phyloP scores from a whole-genome alignment of 2,329 filamentous ascomycete genomes.

The Periconia macrospinosa region DNA sequence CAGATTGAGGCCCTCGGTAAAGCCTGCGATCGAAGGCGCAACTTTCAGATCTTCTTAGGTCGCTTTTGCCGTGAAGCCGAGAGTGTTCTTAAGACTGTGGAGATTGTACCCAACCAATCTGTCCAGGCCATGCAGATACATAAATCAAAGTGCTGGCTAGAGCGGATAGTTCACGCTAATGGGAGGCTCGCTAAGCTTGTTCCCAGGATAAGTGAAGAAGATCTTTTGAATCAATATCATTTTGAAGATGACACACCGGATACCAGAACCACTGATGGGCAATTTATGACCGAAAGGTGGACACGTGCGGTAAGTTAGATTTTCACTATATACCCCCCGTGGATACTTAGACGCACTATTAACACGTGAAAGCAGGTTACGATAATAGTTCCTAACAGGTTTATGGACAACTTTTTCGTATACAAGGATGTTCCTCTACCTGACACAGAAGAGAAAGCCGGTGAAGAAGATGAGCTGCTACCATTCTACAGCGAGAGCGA shows the following conservation, averaged over 20 bases:
- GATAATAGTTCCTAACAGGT: conserved; percentile 1
- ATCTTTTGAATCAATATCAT: conserved; percentile 1
- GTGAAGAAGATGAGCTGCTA: neutral
- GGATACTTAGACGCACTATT: neutral
- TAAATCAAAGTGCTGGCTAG: no score
- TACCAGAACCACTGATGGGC: no score
- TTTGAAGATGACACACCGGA: conserved; percentile 1
- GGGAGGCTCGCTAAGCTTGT: neutral
- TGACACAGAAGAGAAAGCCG: neutral
- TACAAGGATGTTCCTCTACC: neutral
- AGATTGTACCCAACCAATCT: neutral
- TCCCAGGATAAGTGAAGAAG: neutral
- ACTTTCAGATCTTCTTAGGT: neutral
- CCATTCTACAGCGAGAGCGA: no score
- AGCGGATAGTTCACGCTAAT: neutral
- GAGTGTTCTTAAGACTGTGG: neutral
- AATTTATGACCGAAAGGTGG: neutral
- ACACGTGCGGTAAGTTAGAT: neutral
- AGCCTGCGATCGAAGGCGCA: neutral
- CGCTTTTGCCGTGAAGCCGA: neutral
- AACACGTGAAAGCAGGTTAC: neutral
- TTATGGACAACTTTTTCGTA: neutral
- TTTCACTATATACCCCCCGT: neutral
- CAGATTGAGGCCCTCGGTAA: neutral
- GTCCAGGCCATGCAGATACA: no score